Conservation (phyloP, 345 rosid species). For the Heritiera fomes region DNA sequence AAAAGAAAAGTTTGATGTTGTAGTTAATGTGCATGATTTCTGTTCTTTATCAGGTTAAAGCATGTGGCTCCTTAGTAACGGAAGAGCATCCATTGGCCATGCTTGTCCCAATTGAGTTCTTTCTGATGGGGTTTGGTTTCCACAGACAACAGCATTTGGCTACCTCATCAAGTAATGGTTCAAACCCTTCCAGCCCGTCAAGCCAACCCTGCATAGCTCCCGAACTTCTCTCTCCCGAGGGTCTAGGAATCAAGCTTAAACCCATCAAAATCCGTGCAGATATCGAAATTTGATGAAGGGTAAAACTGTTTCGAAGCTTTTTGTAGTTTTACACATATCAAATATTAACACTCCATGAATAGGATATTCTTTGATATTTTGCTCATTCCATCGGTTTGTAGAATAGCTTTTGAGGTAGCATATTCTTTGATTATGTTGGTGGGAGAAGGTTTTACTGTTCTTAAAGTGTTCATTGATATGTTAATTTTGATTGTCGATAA, state of each 20-base stretch:
- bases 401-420: slow-evolving; percentile 17
- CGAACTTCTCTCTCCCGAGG: slow-evolving; percentile 60
- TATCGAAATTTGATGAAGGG: slow-evolving; percentile 21
- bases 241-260: slow-evolving; percentile 66
- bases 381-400: slow-evolving; percentile 17
- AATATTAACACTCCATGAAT: not conserved
- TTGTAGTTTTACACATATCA: not conserved
- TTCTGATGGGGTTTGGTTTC: slow-evolving; percentile 53
- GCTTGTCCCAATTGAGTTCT: slow-evolving; percentile 62
- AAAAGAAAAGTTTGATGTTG: not conserved
- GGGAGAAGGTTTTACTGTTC: slow-evolving; percentile 8
- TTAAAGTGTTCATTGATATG: not conserved
- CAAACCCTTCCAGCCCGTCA: slow-evolving; percentile 43
- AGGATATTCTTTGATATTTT: not conserved
- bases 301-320: not conserved
- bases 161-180: slow-evolving; percentile 39
- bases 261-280: slow-evolving; percentile 58
- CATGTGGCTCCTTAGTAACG: slow-evolving; percentile 64
- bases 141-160: slow-evolving; percentile 36
- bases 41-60: slow-evolving; percentile 48
- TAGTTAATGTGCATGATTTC: not conserved
- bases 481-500: slow-evolving; percentile 14
- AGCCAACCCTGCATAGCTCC: slow-evolving; percentile 50
- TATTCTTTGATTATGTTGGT: slow-evolving; percentile 43
- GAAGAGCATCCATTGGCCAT: slow-evolving; percentile 69